Conservation (phyloP, 768 basidiomycete species). For the Amylocystis lapponica region DNA sequence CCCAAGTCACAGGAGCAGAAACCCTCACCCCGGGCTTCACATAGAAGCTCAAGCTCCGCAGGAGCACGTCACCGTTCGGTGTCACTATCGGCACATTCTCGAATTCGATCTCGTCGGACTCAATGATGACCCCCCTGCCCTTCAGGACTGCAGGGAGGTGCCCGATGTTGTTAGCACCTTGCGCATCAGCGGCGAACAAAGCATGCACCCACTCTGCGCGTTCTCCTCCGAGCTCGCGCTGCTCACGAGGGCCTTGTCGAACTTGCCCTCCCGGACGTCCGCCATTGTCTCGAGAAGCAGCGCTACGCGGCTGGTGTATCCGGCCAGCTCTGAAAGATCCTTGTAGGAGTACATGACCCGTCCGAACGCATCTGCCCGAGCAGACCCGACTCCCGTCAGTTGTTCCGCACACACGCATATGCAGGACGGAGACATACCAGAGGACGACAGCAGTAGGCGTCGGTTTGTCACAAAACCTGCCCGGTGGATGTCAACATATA, state of each 20-base stretch:
- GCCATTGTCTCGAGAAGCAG: constrained; percentile 87
- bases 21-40: constrained; percentile 76
- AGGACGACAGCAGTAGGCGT: constrained; percentile 80
- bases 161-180: no score
- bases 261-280: constrained; percentile 78
- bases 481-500: background rate
- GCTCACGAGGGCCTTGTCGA: constrained; percentile 82
- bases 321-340: constrained; percentile 91
- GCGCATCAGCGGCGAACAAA: background rate
- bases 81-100: constrained; percentile 93
- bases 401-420: background rate
- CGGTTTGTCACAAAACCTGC: constrained; percentile 96
- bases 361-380: constrained; percentile 89
- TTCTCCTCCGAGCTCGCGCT: constrained; percentile 70
- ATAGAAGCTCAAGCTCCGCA: constrained; percentile 80
- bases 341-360: constrained; percentile 98
- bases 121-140: constrained; percentile 72
- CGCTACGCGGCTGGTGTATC: constrained; percentile 90
- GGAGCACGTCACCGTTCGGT: constrained; percentile 90
- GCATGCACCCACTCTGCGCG: constrained; percentile 52
- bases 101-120: constrained; percentile 87
- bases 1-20: constrained; percentile 1
- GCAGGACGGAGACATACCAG: constrained; percentile 39
- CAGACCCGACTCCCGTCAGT: no score
- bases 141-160: constrained; percentile 59